Percentiles rank a stretch among this genome's conserved stretches.
Evolutionary conservation across 1,139 yeast genomes (phyloP).

Genomic region (Waltiozyma sp.): DNA sequence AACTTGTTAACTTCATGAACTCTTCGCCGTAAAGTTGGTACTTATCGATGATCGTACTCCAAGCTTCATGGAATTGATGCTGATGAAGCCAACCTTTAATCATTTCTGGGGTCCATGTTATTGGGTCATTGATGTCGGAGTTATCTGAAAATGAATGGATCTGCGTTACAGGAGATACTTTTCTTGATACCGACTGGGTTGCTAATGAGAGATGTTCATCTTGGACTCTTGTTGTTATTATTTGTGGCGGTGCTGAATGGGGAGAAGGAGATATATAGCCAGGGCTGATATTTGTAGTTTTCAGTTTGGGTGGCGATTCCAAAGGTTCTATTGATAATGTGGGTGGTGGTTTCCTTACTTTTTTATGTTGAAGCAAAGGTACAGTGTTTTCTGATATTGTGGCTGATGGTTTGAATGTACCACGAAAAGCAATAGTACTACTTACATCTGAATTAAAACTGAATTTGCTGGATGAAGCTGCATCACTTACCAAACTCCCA

Average conservation of each 20-base stretch:
- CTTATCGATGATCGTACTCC: constrained; percentile 55
- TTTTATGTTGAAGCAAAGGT: not conserved
- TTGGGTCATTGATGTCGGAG: constrained; percentile 28
- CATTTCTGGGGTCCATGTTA: constrained; percentile 59
- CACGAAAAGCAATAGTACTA: not conserved
- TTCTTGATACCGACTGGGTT: no score
- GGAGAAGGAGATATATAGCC: not conserved
- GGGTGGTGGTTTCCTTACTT: not conserved
- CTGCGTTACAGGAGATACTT: constrained; percentile 20
- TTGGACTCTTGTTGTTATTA: constrained; percentile 10
- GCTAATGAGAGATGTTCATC: constrained; percentile 9
- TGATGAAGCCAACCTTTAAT: constrained; percentile 59
- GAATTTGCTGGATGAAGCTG: not conserved
- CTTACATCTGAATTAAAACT: not conserved
- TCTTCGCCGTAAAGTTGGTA: constrained; percentile 52
- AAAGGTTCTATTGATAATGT: not conserved
- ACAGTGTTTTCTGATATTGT: not conserved
- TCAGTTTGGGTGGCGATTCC: not conserved
- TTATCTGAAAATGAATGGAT: constrained; percentile 26
- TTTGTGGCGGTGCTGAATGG: not conserved
- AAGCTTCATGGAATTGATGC: constrained; percentile 58
- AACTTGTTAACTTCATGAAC: constrained; percentile 59
- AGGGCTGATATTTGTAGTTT: not conserved
- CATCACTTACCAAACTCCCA: not conserved
- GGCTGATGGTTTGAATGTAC: not conserved